Evolutionary conservation across 768 basidiomycete species (phyloP), one percentile per base, ranked within the genome.

Genomic region (Asterophora lycoperdoides): DNA sequence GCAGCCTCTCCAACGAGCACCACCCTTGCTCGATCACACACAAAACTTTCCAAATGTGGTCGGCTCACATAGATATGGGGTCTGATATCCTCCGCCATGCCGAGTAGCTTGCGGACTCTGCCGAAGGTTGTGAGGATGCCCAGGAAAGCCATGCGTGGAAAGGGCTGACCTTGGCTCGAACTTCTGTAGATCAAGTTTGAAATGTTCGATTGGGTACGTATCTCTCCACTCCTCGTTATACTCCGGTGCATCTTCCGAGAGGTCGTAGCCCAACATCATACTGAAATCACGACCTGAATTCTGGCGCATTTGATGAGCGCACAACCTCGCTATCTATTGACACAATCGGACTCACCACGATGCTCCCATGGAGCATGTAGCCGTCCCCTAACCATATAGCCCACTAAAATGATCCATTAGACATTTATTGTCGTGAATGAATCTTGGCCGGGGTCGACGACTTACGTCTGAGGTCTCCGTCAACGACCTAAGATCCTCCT

Each of bases 1-100:
- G 77, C 80, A 2, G 81, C 80, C 46, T 83, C 79, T 41, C 81
- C 83, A n/a, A 81, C 70, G 13, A 83, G 62, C 13, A 78, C 71
- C 17, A 78, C 62, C 42, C 71, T 67, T 7, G 74, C 77, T 15
- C 62, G 60, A 9, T 73, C 67, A 55, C 81, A 78, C 5, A 77
- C 74, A 64, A 78, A 72, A 40, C 66, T 71, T 26, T 81, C 77
- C 17, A 78, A 58, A 35, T 61, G 43, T 4, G 66, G 62, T 23
- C 63, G 60, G 7, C 57, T 50, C 28, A 59, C 53, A 51, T 64
- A 64, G 15, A 67, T 60, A 18, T 64, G 66, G 19, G 68, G 62
- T 17, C 52, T 63, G 14, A 69, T 58, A 0, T 52, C 52, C 29
- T 57, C 62, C 6, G 62, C 68, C 39, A 66, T 44, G 8, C 53